These are phyloP conservation scores for Gyromitra esculenta DNA, from an alignment of 2,329 filamentous ascomycete species.

Conservation along the genomic window DNA sequence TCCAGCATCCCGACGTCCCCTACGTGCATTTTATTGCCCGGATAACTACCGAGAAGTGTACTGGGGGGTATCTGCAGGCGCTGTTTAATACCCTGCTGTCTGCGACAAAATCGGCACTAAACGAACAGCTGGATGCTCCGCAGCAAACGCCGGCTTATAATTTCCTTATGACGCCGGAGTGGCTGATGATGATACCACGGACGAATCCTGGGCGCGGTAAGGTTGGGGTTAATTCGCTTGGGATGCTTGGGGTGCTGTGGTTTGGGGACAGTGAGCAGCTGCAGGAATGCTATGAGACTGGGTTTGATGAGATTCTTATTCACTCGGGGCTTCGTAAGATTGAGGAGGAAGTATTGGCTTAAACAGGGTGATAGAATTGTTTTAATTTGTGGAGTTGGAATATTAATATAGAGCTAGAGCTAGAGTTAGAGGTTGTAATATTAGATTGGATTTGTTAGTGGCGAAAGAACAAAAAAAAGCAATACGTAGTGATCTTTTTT, in stretches of 20 bases:
- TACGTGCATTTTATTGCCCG: constrained; percentile 53
- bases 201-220: constrained; percentile 45
- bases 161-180: constrained; percentile 49
- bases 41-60: constrained; percentile 10
- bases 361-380: not conserved
- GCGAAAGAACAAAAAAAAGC: too few relatives aligned
- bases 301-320: constrained; percentile 30
- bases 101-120: constrained; percentile 40
- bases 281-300: not conserved
- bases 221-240: constrained; percentile 39
- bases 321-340: constrained; percentile 8
- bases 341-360: not conserved
- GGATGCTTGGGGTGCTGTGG: constrained; percentile 43
- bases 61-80: constrained; percentile 25
- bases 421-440: too few relatives aligned
- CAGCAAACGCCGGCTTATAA: constrained; percentile 51
- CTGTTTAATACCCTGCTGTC: constrained; percentile 46
- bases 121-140: constrained; percentile 22
- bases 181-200: constrained; percentile 54
- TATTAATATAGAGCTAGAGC: too few relatives aligned
- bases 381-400: too few relatives aligned
- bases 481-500: too few relatives aligned
- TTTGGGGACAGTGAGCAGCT: constrained; percentile 23
- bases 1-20: constrained; percentile 49
- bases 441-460: too few relatives aligned